Conservation (phyloP, 345 rosid genomes). For the Syzygium aqueum region DNA sequence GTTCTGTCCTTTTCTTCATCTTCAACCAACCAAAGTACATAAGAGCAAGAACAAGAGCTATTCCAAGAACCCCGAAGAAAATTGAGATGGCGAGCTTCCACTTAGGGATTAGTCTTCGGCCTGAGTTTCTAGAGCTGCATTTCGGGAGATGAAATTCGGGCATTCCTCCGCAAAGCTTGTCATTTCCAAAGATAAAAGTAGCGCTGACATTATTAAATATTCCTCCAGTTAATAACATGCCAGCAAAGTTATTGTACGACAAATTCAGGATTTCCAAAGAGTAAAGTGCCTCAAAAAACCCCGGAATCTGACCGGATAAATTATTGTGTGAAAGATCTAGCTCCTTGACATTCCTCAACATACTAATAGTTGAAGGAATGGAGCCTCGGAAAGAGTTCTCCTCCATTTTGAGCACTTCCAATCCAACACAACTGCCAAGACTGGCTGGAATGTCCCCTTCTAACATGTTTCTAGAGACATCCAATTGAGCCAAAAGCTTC, state of each 20-base stretch:
- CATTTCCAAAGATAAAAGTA: neutral
- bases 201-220: conserved; percentile 9
- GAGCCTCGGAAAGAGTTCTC: conserved; percentile 8
- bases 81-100: neutral
- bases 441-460: conserved; percentile 5
- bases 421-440: conserved; percentile 3
- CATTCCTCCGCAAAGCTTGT: neutral
- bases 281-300: neutral
- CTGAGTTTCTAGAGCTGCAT: neutral
- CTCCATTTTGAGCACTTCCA: conserved; percentile 2
- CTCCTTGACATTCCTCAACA: neutral
- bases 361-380: conserved; percentile 5
- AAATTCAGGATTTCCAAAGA: conserved; percentile 1
- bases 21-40: rapidly evolving
- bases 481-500: conserved; percentile 1
- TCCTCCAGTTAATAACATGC: conserved; percentile 8
- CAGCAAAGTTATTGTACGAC: conserved; percentile 12
- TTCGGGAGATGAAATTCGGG: neutral
- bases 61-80: neutral
- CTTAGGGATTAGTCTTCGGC: rapidly evolving
- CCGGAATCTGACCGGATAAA: conserved; percentile 5
- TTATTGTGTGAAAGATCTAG: conserved; percentile 20
- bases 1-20: neutral
- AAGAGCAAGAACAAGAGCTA: neutral
- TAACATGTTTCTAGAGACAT: conserved; percentile 13